phyloP scores from a whole-genome alignment of 2,329 filamentous ascomycete genomes.

The Penicillium sp. region DNA sequence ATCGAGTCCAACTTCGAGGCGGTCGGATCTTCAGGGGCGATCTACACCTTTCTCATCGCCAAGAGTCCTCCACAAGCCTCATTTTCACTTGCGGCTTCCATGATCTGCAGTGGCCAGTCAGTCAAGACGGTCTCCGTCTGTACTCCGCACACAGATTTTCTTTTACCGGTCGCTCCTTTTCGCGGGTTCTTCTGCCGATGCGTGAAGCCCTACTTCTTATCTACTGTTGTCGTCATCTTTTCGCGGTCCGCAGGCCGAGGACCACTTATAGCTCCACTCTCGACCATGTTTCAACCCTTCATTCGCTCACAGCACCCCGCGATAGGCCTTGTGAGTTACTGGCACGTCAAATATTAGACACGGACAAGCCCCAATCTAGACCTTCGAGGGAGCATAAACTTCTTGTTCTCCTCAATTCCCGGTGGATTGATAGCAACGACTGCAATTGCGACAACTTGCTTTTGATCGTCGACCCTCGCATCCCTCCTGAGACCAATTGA shows the following conservation, averaged over 20 bases:
- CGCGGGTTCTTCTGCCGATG: background rate
- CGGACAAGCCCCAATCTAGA: constrained; percentile 10
- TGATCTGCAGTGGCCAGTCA: constrained; percentile 3
- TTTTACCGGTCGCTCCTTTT: background rate
- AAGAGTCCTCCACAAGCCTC: background rate
- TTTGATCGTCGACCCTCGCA: background rate
- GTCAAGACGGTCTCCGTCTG: background rate
- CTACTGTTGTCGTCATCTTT: constrained; percentile 16
- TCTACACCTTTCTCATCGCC: background rate
- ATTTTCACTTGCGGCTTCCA: background rate
- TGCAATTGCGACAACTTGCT: background rate
- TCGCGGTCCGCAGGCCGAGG: constrained; percentile 9
- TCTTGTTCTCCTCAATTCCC: background rate
- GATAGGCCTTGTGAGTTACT: background rate
- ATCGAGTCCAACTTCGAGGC: background rate
- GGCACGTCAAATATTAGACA: constrained; percentile 4
- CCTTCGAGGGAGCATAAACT: background rate
- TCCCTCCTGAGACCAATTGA: background rate
- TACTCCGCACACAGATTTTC: background rate
- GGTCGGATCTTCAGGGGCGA: constrained; percentile 6
- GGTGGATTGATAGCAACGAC: background rate
- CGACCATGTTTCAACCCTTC: constrained; percentile 11
- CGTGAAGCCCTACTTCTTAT: background rate
- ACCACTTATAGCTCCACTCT: constrained; percentile 10
- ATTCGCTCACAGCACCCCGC: constrained; percentile 13